Evolutionary conservation across 1,284 basidiomycete genomes (phyloP).

Genomic region (Rhodotorula glutinis): DNA sequence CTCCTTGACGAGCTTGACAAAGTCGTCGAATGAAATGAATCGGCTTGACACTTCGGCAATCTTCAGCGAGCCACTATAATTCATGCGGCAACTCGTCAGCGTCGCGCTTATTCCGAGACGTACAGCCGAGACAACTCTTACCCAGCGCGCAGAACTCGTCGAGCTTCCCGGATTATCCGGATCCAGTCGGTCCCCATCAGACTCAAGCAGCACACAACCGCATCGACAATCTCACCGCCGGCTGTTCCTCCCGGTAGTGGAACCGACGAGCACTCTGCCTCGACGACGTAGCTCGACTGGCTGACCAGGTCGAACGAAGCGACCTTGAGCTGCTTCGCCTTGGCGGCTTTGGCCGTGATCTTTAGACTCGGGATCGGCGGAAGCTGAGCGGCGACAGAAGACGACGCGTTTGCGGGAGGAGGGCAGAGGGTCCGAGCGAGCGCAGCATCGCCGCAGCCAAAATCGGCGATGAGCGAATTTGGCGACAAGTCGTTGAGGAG

Average conservation of each 20-base stretch:
- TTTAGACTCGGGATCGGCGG: slow-evolving; percentile 21
- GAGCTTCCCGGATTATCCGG: slow-evolving; percentile 79
- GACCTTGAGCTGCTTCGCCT: slow-evolving; percentile 36
- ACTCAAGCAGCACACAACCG: slow-evolving; percentile 88
- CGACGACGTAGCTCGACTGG: slow-evolving; percentile 38
- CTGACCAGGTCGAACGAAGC: slow-evolving; percentile 42
- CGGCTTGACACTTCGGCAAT: slow-evolving; percentile 95
- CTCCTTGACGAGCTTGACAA: slow-evolving; percentile 65
- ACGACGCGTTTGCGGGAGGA: background rate
- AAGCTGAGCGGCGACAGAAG: background rate
- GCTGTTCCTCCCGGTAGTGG: slow-evolving; percentile 38
- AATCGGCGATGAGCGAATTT: slow-evolving; percentile 74
- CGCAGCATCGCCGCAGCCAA: slow-evolving; percentile 92
- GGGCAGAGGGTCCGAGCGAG: slow-evolving; percentile 66
- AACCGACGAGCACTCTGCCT: slow-evolving; percentile 43
- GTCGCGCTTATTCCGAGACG: background rate
- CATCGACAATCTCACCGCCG: slow-evolving; percentile 69
- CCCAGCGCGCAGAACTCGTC: slow-evolving; percentile 76
- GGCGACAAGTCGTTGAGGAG: slow-evolving; percentile 59
- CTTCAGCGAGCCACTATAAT: slow-evolving; percentile 72
- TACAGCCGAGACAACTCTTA: slow-evolving; percentile 53
- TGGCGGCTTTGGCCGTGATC: slow-evolving; percentile 44
- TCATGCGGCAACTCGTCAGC: background rate
- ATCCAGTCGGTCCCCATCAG: slow-evolving; percentile 98
- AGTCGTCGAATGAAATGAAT: slow-evolving; percentile 70